phyloP scores from a whole-genome alignment of 352 stramenopile species.

The Phytophthora kernoviae region DNA sequence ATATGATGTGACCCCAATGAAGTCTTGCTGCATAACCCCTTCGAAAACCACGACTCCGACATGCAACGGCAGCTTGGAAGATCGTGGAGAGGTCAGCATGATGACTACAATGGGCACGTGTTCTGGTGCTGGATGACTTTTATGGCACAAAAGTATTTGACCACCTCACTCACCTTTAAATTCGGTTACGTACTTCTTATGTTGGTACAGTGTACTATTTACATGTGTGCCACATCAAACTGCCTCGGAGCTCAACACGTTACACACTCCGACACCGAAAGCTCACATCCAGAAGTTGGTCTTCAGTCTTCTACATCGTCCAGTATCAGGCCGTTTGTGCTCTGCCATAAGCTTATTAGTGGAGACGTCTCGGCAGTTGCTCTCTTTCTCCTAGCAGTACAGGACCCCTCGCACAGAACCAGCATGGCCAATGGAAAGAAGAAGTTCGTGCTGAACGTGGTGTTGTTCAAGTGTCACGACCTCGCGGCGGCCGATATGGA shows the following conservation, averaged over 20 bases:
- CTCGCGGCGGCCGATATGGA: constrained; percentile 53
- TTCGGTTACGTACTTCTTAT: not conserved
- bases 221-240: not conserved
- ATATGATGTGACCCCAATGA: constrained; percentile 59
- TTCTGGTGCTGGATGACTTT: too few relatives aligned
- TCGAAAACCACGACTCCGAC: constrained; percentile 71
- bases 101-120: too few relatives aligned
- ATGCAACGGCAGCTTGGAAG: constrained; percentile 22
- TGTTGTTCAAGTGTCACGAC: constrained; percentile 71
- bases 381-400: not conserved
- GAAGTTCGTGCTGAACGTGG: constrained; percentile 56
- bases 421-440: constrained; percentile 14
- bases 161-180: not conserved
- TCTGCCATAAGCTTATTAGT: too few relatives aligned
- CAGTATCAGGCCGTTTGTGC: not conserved
- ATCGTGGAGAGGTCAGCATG: constrained; percentile 12
- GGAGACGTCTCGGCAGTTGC: not conserved
- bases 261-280: constrained; percentile 30
- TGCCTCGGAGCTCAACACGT: not conserved
- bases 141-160: not conserved
- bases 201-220: not conserved
- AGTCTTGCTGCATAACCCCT: constrained; percentile 64
- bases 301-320: constrained; percentile 27
- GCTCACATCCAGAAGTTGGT: constrained; percentile 14
- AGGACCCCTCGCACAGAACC: not conserved